phyloP scores from a whole-genome alignment of 1,284 basidiomycete genomes.

The Pseudomicrostroma phylloplanum region DNA sequence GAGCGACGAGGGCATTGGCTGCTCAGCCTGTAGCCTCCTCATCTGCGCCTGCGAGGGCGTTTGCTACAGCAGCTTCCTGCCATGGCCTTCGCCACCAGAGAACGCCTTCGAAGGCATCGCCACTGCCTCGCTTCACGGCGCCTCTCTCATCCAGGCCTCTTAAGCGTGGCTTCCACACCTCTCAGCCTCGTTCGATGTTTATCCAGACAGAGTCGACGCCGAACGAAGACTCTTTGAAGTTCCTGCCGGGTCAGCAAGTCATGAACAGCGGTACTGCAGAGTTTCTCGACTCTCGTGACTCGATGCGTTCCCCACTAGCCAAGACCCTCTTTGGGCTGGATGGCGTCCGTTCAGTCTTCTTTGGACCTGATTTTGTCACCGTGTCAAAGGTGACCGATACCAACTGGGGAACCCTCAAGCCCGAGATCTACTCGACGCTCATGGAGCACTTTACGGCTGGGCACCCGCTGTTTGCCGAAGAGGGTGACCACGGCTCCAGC shows the following conservation, averaged over 20 bases:
- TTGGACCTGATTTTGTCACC: slow-evolving; percentile 95
- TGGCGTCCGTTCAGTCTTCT: slow-evolving; percentile 82
- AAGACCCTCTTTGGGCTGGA: slow-evolving; percentile 87
- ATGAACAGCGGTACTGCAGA: slow-evolving; percentile 79
- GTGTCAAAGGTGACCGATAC: slow-evolving; percentile 84
- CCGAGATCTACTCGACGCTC: slow-evolving; percentile 93
- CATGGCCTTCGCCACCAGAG: background rate
- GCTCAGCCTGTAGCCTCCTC: too few relatives aligned
- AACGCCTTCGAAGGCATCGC: background rate
- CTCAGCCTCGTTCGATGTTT: slow-evolving; percentile 13
- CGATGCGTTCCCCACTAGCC: slow-evolving; percentile 72
- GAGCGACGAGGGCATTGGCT: too few relatives aligned
- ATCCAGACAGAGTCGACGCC: slow-evolving; percentile 78
- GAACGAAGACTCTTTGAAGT: slow-evolving; percentile 95
- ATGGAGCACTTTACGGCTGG: slow-evolving; percentile 97
- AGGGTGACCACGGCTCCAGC: slow-evolving; percentile 66
- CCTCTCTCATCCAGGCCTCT: background rate
- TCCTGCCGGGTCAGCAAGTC: slow-evolving; percentile 85
- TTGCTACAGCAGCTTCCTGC: slow-evolving; percentile 1
- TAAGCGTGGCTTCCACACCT: background rate
- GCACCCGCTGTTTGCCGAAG: slow-evolving; percentile 68
- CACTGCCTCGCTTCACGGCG: background rate
- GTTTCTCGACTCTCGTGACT: slow-evolving; percentile 68
- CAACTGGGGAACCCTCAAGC: slow-evolving; percentile 84
- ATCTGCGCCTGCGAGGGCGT: too few relatives aligned